phyloP scores from a whole-genome alignment of 2,329 filamentous ascomycete species.

The Nigrospora osmanthi region DNA sequence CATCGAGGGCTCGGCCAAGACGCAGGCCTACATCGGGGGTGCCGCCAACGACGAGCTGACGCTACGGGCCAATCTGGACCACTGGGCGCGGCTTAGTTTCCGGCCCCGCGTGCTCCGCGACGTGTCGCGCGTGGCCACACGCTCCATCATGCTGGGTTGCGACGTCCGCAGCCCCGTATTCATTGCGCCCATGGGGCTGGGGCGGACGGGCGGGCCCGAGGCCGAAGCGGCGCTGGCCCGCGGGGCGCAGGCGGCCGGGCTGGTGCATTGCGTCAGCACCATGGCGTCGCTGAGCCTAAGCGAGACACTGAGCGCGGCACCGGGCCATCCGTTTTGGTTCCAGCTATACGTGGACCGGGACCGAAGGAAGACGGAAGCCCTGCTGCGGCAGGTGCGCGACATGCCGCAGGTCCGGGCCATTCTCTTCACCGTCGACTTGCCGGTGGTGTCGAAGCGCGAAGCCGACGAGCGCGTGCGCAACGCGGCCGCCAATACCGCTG shows the following conservation, averaged over 20 bases:
- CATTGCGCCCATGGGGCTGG: slow-evolving; percentile 6
- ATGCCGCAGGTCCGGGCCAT: slow-evolving; percentile 39
- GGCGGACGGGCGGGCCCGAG: slow-evolving; percentile 5
- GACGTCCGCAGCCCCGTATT: slow-evolving; percentile 3
- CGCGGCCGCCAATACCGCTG: slow-evolving; percentile 28
- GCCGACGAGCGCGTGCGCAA: slow-evolving; percentile 31
- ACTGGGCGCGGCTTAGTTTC: slow-evolving; percentile 2
- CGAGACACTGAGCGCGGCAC: not conserved
- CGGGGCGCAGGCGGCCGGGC: not conserved
- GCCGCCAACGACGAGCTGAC: slow-evolving; percentile 3
- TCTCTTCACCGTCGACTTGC: slow-evolving; percentile 52
- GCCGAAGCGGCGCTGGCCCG: slow-evolving; percentile 4
- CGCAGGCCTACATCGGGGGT: slow-evolving; percentile 2
- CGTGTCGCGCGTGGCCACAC: not conserved
- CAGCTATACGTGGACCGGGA: slow-evolving; percentile 8
- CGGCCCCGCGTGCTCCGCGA: slow-evolving; percentile 5
- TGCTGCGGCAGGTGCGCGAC: not conserved
- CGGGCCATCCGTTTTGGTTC: slow-evolving; percentile 5
- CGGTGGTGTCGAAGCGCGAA: slow-evolving; percentile 48
- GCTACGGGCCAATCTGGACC: slow-evolving; percentile 1
- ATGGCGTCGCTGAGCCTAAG: slow-evolving; percentile 2
- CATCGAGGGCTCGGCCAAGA: slow-evolving; percentile 3
- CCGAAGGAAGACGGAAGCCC: slow-evolving; percentile 3
- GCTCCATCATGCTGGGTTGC: slow-evolving; percentile 5
- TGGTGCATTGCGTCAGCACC: slow-evolving; percentile 7